phyloP scores from a whole-genome alignment of 805 yeast species.

The Lachancea fermentati region DNA sequence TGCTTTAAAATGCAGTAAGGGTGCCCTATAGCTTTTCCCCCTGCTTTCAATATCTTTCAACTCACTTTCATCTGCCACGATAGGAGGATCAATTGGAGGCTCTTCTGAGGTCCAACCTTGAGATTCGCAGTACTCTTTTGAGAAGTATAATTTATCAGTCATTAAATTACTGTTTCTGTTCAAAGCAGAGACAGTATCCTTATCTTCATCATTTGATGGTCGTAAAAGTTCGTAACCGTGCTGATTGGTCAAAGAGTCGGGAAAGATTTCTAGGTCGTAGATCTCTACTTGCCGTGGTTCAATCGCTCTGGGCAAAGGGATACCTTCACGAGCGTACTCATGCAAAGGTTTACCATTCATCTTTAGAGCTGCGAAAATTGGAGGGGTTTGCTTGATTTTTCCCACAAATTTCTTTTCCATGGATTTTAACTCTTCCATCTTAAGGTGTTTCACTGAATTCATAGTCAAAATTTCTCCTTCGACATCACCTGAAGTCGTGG shows the following conservation, averaged over 20 bases:
- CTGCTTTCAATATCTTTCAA: slow-evolving; percentile 19
- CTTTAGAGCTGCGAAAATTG: slow-evolving; percentile 88
- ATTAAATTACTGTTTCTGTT: slow-evolving; percentile 46
- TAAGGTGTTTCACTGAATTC: slow-evolving; percentile 52
- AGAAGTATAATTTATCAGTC: slow-evolving; percentile 56
- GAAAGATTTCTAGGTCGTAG: slow-evolving; percentile 42
- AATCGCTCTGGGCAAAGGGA: slow-evolving; percentile 79
- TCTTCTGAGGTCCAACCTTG: slow-evolving; percentile 39
- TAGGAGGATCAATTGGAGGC: slow-evolving; percentile 36
- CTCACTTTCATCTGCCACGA: slow-evolving; percentile 35
- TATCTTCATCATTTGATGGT: slow-evolving; percentile 30
- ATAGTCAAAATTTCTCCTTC: slow-evolving; percentile 75
- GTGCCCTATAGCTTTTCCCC: slow-evolving; percentile 47
- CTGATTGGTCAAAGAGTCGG: slow-evolving; percentile 46
- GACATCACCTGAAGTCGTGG: slow-evolving; percentile 90
- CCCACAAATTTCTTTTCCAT: slow-evolving; percentile 71
- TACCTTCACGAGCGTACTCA: slow-evolving; percentile 87
- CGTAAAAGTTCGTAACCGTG: slow-evolving; percentile 48
- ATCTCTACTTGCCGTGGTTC: slow-evolving; percentile 68
- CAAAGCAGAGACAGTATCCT: slow-evolving; percentile 22
- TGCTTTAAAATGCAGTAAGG: slow-evolving; percentile 65
- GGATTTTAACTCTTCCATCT: slow-evolving; percentile 43
- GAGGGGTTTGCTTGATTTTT: slow-evolving; percentile 81
- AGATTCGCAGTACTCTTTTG: slow-evolving; percentile 47
- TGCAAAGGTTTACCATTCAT: slow-evolving; percentile 92